Conservation (phyloP, 139 green algal species). For the Chlorella sp. region DNA sequence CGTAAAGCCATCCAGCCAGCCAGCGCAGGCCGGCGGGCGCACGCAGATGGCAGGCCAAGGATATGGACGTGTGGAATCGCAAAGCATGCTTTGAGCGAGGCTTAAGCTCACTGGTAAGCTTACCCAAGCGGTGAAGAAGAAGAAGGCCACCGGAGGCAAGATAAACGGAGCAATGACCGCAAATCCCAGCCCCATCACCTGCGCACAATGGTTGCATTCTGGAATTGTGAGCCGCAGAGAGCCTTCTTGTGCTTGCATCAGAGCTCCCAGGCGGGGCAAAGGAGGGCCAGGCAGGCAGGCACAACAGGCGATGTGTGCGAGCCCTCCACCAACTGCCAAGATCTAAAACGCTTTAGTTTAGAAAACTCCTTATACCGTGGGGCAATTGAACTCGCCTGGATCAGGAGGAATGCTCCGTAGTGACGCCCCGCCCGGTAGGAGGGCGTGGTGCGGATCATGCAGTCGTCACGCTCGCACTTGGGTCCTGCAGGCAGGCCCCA, state of each 20-base stretch:
- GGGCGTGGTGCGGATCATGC: constrained; percentile 21
- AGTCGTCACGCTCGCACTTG: constrained; percentile 9
- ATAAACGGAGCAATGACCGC: constrained; percentile 13
- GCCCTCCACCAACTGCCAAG: too few species aligned
- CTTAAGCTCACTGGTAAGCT: background rate
- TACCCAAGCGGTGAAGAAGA: constrained; percentile 24
- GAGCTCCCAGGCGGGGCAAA: too few species aligned
- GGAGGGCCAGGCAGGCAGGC: too few species aligned
- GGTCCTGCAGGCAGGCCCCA: background rate
- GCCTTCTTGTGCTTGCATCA: background rate
- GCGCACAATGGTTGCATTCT: background rate
- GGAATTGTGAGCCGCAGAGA: background rate
- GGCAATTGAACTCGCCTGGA: background rate
- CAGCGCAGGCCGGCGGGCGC: background rate
- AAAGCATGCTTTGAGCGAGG: too few species aligned
- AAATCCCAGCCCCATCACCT: constrained; percentile 1
- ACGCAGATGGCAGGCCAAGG: background rate
- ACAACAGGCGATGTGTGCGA: too few species aligned
- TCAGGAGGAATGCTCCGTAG: background rate
- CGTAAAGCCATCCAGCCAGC: background rate
- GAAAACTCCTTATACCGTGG: too few species aligned
- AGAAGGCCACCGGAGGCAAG: background rate
- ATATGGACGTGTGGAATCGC: too few species aligned
- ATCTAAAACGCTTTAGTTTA: too few species aligned
- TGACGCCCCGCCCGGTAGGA: constrained; percentile 15